These are phyloP conservation scores for Apophysomyces ossiformis DNA, from an alignment of 371 early-diverging fungal species.

Conservation along the genomic window DNA sequence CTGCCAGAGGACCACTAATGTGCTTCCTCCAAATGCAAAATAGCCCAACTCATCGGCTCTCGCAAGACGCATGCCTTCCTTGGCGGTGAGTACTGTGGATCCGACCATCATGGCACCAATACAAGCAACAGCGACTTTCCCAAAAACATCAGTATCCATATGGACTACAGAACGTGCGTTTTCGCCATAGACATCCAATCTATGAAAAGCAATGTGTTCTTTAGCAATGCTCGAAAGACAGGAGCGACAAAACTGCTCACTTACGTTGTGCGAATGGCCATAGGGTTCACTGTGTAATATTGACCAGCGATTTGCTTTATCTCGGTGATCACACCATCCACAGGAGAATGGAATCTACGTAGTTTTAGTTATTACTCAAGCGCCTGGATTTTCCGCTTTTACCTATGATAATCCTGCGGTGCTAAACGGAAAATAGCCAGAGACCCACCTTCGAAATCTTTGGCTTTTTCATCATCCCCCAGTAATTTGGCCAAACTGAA, in stretches of 20 bases:
- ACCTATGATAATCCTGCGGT: conserved; percentile 79
- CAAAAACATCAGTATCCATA: conserved; percentile 73
- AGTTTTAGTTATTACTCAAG: neutral
- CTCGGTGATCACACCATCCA: conserved; percentile 69
- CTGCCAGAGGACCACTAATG: conserved; percentile 76
- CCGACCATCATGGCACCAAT: conserved; percentile 94
- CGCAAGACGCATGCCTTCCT: conserved; percentile 56
- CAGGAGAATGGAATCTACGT: conserved; percentile 76
- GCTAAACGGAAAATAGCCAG: conserved; percentile 75
- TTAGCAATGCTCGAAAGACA: neutral
- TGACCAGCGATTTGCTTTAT: conserved; percentile 68
- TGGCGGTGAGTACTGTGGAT: conserved; percentile 73
- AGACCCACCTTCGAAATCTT: conserved; percentile 60
- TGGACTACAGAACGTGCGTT: conserved; percentile 76
- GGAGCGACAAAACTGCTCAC: neutral
- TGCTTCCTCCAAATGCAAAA: conserved; percentile 83
- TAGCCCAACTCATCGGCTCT: conserved; percentile 86
- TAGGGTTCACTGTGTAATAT: conserved; percentile 90
- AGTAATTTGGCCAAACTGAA: conserved; percentile 72
- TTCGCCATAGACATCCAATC: conserved; percentile 84
- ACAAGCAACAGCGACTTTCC: conserved; percentile 72
- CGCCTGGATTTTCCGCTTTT: neutral
- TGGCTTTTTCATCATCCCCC: conserved; percentile 56
- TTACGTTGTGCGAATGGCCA: conserved; percentile 78
- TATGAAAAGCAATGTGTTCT: neutral